phyloP scores from a whole-genome alignment of 768 basidiomycete species.

The Boletellus sp. region DNA sequence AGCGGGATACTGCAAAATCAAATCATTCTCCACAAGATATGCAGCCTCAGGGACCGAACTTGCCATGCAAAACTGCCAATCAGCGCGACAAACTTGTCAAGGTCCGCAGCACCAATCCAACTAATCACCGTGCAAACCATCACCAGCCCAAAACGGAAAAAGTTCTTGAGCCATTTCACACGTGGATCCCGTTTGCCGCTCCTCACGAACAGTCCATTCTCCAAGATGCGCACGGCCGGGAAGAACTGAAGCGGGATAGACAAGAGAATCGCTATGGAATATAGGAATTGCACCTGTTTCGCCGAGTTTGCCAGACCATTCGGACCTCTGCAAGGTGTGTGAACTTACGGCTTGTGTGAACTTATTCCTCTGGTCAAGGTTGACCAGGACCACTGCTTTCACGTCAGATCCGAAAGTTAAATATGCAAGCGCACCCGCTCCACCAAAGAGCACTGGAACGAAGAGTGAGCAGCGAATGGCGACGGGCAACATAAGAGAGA shows the following conservation, averaged over 20 bases:
- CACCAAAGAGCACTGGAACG: constrained; percentile 72
- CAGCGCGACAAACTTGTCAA: constrained; percentile 95
- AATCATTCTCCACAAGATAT: constrained; percentile 10
- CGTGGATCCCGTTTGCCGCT: constrained; percentile 78
- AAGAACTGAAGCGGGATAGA: constrained; percentile 95
- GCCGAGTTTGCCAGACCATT: not conserved
- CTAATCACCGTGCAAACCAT: constrained; percentile 78
- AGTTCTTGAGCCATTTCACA: constrained; percentile 97
- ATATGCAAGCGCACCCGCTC: constrained; percentile 84
- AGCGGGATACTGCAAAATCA: constrained; percentile 67
- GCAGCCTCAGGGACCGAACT: constrained; percentile 21
- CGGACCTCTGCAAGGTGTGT: constrained; percentile 16
- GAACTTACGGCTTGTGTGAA: constrained; percentile 80
- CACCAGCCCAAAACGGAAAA: constrained; percentile 73
- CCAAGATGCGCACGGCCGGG: constrained; percentile 96
- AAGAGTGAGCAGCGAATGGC: constrained; percentile 3
- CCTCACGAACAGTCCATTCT: constrained; percentile 87
- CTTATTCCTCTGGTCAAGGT: constrained; percentile 77
- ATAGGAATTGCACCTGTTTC: constrained; percentile 71
- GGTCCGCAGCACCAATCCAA: constrained; percentile 77
- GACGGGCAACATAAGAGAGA: not conserved
- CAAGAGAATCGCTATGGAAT: constrained; percentile 88
- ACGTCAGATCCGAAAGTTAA: constrained; percentile 83
- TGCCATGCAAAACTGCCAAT: constrained; percentile 94
- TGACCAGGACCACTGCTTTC: constrained; percentile 92